Conservation (phyloP, 2,329 filamentous ascomycete species). For the Beauveria sp. region DNA sequence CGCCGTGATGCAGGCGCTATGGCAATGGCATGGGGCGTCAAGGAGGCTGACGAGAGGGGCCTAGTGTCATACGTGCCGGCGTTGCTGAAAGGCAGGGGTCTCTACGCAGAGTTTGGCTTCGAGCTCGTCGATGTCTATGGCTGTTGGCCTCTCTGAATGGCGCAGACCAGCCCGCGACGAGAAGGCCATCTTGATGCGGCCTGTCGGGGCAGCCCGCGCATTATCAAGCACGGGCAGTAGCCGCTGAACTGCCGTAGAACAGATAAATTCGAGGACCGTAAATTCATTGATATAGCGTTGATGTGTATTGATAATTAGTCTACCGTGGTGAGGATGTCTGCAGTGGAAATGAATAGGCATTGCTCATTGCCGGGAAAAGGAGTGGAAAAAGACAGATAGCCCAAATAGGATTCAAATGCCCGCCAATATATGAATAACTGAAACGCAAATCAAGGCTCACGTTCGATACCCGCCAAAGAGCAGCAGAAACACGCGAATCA, state of each 20-base stretch:
- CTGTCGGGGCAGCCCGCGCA: not conserved
- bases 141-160: not conserved
- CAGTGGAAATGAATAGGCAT: not conserved
- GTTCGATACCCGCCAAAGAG: not conserved
- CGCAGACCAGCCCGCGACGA: not conserved
- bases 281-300: too few relatives aligned
- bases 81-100: not conserved
- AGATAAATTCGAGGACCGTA: too few relatives aligned
- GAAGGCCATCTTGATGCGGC: not conserved
- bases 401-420: not conserved
- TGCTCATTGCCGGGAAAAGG: not conserved
- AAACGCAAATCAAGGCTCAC: not conserved
- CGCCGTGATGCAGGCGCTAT: not conserved
- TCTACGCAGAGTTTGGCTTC: conserved; percentile 1
- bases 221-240: not conserved
- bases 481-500: not conserved
- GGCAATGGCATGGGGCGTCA: not conserved
- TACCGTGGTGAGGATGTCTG: not conserved
- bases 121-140: not conserved
- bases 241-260: not conserved
- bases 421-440: not conserved
- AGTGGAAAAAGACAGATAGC: not conserved
- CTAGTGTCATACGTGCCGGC: not conserved
- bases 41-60: not conserved
- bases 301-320: not conserved